Percentiles rank a stretch among this genome's conserved stretches.
These are phyloP conservation scores for Backusella psychrophila DNA, from an alignment of 192 early-diverging fungal species.

Conservation along the genomic window DNA sequence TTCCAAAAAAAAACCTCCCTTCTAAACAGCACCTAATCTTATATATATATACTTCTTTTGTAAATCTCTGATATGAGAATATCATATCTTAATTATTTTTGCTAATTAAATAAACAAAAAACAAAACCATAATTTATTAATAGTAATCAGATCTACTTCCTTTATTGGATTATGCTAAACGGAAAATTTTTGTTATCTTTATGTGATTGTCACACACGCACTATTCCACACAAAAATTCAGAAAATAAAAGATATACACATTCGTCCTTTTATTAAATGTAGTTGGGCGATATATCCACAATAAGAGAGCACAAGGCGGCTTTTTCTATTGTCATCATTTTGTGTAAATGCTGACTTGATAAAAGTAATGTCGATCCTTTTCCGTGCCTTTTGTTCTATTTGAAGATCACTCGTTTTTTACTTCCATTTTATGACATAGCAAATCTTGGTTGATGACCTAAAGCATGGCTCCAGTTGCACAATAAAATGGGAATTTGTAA, in stretches of 20 bases:
- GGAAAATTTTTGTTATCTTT: not conserved
- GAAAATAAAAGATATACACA: not conserved
- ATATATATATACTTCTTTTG: not conserved
- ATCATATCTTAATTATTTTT: not conserved
- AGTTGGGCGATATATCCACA: not conserved
- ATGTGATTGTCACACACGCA: not conserved
- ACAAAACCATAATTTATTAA: not conserved
- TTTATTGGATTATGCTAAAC: not conserved
- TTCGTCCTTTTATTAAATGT: not conserved
- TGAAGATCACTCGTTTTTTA: not conserved
- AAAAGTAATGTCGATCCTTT: not conserved
- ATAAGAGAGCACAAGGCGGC: not conserved
- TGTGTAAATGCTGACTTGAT: not conserved
- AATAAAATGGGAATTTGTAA: not conserved
- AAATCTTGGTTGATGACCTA: not conserved
- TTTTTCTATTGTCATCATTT: not conserved
- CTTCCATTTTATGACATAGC: not conserved
- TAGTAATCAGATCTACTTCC: not conserved
- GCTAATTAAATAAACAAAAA: not conserved
- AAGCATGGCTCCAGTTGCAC: not conserved
- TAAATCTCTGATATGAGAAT: constrained; percentile 4
- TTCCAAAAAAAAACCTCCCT: not conserved
- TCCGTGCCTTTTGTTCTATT: not conserved
- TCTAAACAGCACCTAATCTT: not conserved
- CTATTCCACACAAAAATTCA: not conserved